phyloP scores from a whole-genome alignment of 192 early-diverging fungal species.

The Lunasporangiospora selenospora region DNA sequence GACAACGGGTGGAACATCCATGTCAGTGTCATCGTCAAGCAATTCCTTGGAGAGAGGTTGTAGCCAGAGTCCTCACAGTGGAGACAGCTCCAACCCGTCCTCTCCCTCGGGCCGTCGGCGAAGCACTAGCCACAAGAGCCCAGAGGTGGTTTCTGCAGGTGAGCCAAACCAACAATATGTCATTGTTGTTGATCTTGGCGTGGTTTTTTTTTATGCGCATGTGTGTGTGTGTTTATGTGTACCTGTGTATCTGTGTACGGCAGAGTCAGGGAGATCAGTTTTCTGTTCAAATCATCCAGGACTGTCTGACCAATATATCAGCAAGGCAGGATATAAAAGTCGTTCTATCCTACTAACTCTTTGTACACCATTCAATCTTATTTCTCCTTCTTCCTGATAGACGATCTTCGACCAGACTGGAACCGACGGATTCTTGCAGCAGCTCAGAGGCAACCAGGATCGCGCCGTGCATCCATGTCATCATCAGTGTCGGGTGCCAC shows the following conservation, averaged over 20 bases:
- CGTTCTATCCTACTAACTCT: neutral
- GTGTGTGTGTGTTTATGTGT: too few relatives aligned
- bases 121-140: constrained; percentile 58
- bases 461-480: constrained; percentile 45
- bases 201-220: constrained; percentile 8
- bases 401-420: constrained; percentile 79
- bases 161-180: constrained; percentile 6
- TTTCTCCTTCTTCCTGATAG: constrained; percentile 42
- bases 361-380: neutral
- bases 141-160: constrained; percentile 76
- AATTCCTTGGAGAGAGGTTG: constrained; percentile 22
- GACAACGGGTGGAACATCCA: constrained; percentile 21
- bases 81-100: constrained; percentile 17
- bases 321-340: neutral
- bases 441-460: constrained; percentile 52
- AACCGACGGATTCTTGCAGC: constrained; percentile 44
- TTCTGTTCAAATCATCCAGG: too few relatives aligned
- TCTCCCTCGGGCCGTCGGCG: constrained; percentile 48
- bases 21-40: constrained; percentile 28
- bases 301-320: neutral
- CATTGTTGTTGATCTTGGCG: too few relatives aligned
- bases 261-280: too few relatives aligned
- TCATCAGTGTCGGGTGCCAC: constrained; percentile 34
- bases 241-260: too few relatives aligned
- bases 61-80: neutral